Percentiles rank a stretch among this genome's conserved stretches.
These are phyloP conservation scores for Flaveria bidentis DNA, from an alignment of 129 eudicot species.

Conservation along the genomic window DNA sequence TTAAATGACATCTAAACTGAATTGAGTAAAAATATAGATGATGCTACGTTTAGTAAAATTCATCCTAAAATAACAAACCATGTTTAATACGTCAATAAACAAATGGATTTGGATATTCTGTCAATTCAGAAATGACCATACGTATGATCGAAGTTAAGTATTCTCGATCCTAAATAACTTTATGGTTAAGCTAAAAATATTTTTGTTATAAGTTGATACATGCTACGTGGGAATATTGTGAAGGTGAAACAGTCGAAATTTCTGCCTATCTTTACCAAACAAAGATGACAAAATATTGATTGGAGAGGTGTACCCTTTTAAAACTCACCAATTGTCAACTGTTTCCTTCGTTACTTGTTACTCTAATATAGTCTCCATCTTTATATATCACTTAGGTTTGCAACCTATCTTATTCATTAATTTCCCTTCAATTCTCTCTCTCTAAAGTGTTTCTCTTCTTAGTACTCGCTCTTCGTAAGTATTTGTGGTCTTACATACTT, in stretches of 20 bases:
- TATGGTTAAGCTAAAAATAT: too few species aligned
- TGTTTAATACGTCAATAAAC: too few species aligned
- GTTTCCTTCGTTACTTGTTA: neutral
- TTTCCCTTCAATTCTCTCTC: neutral
- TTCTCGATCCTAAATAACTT: too few species aligned
- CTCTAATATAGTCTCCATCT: neutral
- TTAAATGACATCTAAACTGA: too few species aligned
- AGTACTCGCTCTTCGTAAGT: neutral
- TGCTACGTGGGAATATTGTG: neutral
- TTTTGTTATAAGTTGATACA: too few species aligned
- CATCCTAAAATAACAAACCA: too few species aligned
- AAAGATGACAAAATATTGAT: neutral
- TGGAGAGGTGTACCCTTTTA: neutral
- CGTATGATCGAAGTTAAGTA: too few species aligned
- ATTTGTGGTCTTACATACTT: neutral
- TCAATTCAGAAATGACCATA: too few species aligned
- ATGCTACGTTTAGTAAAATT: too few species aligned
- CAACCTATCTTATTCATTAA: constrained; percentile 1
- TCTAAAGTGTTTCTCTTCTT: neutral
- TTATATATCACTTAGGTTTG: neutral
- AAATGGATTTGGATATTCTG: too few species aligned
- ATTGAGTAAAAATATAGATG: too few species aligned
- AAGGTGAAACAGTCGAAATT: neutral
- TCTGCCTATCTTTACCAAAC: neutral
- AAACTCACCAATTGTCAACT: neutral